Evolutionary conservation across 805 yeast species (phyloP).

Genomic region (Kluyveromyces wickerhamii): DNA sequence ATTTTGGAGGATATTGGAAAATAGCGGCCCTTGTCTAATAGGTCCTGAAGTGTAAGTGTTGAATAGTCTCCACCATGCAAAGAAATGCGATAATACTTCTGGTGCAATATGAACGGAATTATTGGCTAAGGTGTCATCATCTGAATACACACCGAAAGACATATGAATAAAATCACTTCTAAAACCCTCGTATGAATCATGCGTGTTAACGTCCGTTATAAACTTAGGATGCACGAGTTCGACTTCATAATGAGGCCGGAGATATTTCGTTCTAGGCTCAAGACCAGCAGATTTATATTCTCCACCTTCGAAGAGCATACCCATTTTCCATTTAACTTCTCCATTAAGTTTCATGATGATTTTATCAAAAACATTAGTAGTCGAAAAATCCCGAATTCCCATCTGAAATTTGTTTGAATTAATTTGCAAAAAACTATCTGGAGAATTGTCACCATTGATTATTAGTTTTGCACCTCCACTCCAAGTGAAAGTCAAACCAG

Average conservation of each 20-base stretch:
- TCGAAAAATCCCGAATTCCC: conserved; percentile 41
- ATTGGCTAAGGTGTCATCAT: conserved; percentile 33
- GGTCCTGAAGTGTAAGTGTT: conserved; percentile 73
- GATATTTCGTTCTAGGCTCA: conserved; percentile 38
- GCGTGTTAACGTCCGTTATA: conserved; percentile 33
- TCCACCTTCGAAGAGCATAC: conserved; percentile 65
- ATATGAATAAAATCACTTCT: conserved; percentile 58
- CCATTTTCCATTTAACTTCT: conserved; percentile 68
- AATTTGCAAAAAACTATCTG: conserved; percentile 44
- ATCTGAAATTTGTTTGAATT: conserved; percentile 50
- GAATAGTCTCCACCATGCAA: conserved; percentile 76
- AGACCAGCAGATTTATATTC: conserved; percentile 29
- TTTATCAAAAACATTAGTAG: conserved; percentile 32
- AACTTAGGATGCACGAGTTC: conserved; percentile 48
- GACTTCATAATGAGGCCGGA: conserved; percentile 58
- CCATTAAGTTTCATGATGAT: conserved; percentile 56
- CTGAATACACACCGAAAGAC: conserved; percentile 34
- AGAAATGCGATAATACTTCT: conserved; percentile 55
- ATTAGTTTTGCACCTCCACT: conserved; percentile 42
- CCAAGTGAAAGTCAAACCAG: conserved; percentile 65
- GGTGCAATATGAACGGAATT: conserved; percentile 74
- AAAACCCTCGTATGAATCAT: conserved; percentile 56
- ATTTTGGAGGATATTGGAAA: conserved; percentile 41
- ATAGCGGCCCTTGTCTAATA: conserved; percentile 61
- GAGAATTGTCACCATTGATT: conserved; percentile 43